phyloP scores from a whole-genome alignment of 257 asterid genomes.

The Nicotiana paniculata region DNA sequence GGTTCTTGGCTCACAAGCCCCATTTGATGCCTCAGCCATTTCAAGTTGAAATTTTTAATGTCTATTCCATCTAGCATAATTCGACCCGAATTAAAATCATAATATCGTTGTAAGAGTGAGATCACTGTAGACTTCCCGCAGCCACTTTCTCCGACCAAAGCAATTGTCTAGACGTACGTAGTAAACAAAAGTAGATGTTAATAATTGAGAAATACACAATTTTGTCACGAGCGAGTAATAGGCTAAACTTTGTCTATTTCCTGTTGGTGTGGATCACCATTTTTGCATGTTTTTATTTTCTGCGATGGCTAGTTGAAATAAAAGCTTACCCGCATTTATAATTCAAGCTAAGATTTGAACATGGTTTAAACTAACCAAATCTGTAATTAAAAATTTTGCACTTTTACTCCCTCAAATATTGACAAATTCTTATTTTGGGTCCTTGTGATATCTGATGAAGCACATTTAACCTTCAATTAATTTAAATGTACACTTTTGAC shows the following conservation, averaged over 20 bases:
- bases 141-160: slow-evolving; percentile 78
- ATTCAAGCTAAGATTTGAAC: neutral
- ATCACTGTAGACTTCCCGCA: slow-evolving; percentile 77
- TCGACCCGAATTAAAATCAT: slow-evolving; percentile 49
- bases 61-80: slow-evolving; percentile 53
- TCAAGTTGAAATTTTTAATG: slow-evolving; percentile 42
- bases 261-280: neutral
- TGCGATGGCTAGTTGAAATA: neutral
- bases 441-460: too few relatives aligned
- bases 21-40: slow-evolving; percentile 71
- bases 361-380: too few relatives aligned
- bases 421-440: too few relatives aligned
- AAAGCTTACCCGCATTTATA: neutral
- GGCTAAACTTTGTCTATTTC: neutral
- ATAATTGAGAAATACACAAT: neutral
- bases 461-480: too few relatives aligned
- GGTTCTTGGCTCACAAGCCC: slow-evolving; percentile 84
- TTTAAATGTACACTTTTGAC: too few relatives aligned
- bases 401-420: too few relatives aligned
- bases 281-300: neutral
- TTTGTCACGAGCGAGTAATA: neutral
- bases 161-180: slow-evolving; percentile 38
- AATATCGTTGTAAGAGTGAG: slow-evolving; percentile 48
- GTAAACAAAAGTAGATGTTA: neutral
- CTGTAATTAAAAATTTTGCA: too few relatives aligned